These are phyloP conservation scores for Platanthera guangdongensis DNA, from an alignment of 106 monocot genomes.

Conservation along the genomic window DNA sequence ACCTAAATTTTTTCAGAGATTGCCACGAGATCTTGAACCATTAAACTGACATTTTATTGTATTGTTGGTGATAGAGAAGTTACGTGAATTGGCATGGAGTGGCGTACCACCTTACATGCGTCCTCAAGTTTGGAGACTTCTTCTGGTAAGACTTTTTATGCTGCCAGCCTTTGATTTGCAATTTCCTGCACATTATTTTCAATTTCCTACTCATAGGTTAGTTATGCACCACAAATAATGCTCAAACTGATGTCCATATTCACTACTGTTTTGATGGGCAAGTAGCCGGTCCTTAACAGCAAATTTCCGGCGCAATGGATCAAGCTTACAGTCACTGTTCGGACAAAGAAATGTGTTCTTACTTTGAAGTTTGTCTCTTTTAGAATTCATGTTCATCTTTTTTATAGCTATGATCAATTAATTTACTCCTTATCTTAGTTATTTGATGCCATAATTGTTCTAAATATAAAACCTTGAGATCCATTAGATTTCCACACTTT, in stretches of 20 bases:
- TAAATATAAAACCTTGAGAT: too few relatives aligned
- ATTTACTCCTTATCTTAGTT: background rate
- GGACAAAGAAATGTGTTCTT: background rate
- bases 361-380: background rate
- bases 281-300: background rate
- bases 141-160: constrained; percentile 35
- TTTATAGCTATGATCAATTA: background rate
- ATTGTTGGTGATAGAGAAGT: constrained; percentile 49
- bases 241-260: background rate
- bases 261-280: background rate
- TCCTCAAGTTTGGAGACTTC: constrained; percentile 92
- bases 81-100: constrained; percentile 93
- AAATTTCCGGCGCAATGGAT: background rate
- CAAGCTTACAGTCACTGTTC: background rate
- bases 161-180: background rate
- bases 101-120: constrained; percentile 94
- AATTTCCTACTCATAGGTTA: background rate
- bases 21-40: background rate
- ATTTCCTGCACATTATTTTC: background rate
- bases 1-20: background rate
- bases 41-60: background rate
- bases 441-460: background rate
- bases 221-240: background rate
- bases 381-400: background rate
- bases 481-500: too few relatives aligned